A percentile compares a stretch with the other conserved stretches of the same genome.
These are phyloP conservation scores for Cadophora gregata DNA, from an alignment of 2,329 filamentous ascomycete species.

Conservation along the genomic window DNA sequence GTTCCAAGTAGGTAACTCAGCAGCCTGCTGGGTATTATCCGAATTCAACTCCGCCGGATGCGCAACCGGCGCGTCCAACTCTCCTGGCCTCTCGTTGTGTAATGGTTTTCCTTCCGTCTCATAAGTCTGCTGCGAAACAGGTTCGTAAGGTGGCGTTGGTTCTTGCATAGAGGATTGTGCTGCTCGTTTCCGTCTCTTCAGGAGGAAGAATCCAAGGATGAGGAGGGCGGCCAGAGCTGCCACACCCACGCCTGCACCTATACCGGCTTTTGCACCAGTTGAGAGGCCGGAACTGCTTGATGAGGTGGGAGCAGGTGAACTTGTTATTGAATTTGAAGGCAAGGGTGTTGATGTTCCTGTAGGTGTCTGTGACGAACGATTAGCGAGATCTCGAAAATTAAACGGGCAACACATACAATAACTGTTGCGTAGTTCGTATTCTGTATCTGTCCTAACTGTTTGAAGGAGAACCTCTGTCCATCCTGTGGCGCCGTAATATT, in stretches of 20 bases:
- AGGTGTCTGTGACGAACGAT: not conserved
- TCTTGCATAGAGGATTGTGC: not conserved
- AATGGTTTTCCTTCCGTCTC: not conserved
- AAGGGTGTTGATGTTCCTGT: not conserved
- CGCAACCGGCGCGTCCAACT: not conserved
- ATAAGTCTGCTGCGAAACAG: not conserved
- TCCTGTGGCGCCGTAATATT: conserved; percentile 27
- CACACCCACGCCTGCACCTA: conserved; percentile 22
- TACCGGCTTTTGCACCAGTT: conserved; percentile 26
- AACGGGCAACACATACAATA: conserved; percentile 18
- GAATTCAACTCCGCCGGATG: not conserved
- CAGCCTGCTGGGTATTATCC: not conserved
- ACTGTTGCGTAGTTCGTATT: conserved; percentile 22
- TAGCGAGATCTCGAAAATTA: not conserved
- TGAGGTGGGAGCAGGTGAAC: not conserved
- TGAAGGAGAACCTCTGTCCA: conserved; percentile 28
- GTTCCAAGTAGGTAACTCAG: conserved; percentile 2
- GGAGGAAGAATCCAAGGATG: conserved; percentile 19
- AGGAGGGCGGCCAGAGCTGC: conserved; percentile 6
- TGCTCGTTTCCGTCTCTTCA: conserved; percentile 12
- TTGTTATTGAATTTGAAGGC: not conserved
- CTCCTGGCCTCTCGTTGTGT: not conserved
- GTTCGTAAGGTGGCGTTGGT: not conserved
- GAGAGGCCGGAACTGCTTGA: conserved; percentile 14
- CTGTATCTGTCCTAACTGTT: conserved; percentile 20